Evolutionary conservation across 768 basidiomycete genomes (phyloP).

Genomic region (Tylopilus sp.): DNA sequence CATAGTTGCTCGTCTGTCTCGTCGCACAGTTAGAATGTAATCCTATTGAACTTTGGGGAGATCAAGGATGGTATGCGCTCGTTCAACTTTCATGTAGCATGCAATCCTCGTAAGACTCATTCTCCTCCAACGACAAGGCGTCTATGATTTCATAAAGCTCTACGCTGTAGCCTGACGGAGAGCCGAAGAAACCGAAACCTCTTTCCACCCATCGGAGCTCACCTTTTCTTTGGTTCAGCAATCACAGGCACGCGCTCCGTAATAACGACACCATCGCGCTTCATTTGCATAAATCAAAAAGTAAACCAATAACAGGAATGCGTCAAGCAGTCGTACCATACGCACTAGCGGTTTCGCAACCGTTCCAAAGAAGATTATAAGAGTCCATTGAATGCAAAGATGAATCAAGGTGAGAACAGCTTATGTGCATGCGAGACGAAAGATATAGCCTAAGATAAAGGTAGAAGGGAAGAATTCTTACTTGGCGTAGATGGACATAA

Average conservation of each 20-base stretch:
- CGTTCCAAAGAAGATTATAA: slow-evolving; percentile 16
- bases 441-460: not conserved
- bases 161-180: no score
- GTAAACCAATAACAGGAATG: slow-evolving; percentile 16
- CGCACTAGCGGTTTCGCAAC: slow-evolving; percentile 21
- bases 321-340: slow-evolving; percentile 15
- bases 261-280: slow-evolving; percentile 4
- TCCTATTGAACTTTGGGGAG: not conserved
- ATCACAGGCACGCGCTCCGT: no score
- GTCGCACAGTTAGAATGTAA: not conserved
- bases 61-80: no score
- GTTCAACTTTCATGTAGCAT: no score
- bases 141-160: no score
- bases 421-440: slow-evolving; percentile 3
- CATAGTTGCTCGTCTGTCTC: not conserved
- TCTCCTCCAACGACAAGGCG: no score
- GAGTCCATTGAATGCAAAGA: slow-evolving; percentile 23
- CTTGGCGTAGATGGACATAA: slow-evolving; percentile 31
- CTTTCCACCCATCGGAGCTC: no score
- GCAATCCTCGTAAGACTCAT: no score
- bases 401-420: not conserved
- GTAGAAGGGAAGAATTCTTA: not conserved
- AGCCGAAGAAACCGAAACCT: no score
- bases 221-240: no score
- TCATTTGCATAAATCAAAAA: slow-evolving; percentile 17